phyloP scores from a whole-genome alignment of 2,329 filamentous ascomycete species.

The Neonectria magnoliae region DNA sequence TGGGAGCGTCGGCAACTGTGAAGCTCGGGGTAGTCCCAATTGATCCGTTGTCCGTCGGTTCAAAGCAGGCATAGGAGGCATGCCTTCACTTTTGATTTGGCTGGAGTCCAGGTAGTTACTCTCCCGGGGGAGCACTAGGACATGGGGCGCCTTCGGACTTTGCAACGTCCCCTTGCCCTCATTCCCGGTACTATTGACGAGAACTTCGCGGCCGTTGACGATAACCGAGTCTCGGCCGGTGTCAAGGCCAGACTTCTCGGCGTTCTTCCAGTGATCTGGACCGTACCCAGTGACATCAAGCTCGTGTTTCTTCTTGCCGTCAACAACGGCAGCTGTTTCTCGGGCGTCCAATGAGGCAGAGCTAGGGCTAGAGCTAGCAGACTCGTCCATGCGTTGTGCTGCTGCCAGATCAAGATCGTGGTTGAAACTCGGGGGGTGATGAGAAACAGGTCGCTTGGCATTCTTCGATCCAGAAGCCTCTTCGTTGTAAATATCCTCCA shows the following conservation, averaged over 20 bases:
- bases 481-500: conserved; percentile 70
- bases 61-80: conserved; percentile 68
- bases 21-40: conserved; percentile 73
- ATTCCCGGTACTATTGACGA: conserved; percentile 70
- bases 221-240: conserved; percentile 77
- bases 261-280: conserved; percentile 76
- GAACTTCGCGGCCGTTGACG: conserved; percentile 74
- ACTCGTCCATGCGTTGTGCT: conserved; percentile 61
- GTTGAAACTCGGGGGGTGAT: conserved; percentile 70
- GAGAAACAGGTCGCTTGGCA: conserved; percentile 42
- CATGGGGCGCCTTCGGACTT: conserved; percentile 49
- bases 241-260: conserved; percentile 68
- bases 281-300: conserved; percentile 84
- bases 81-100: conserved; percentile 54
- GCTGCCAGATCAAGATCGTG: conserved; percentile 62
- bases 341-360: conserved; percentile 35
- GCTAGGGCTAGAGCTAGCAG: conserved; percentile 20
- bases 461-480: conserved; percentile 47
- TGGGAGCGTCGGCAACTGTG: conserved; percentile 77
- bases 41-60: conserved; percentile 72
- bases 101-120: conserved; percentile 47
- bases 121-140: conserved; percentile 39
- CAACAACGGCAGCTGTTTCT: conserved; percentile 53
- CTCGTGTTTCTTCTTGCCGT: conserved; percentile 69
- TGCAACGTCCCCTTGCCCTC: conserved; percentile 71